Conservation (phyloP, 306 rosid genomes). For the Quillaja saponaria region DNA sequence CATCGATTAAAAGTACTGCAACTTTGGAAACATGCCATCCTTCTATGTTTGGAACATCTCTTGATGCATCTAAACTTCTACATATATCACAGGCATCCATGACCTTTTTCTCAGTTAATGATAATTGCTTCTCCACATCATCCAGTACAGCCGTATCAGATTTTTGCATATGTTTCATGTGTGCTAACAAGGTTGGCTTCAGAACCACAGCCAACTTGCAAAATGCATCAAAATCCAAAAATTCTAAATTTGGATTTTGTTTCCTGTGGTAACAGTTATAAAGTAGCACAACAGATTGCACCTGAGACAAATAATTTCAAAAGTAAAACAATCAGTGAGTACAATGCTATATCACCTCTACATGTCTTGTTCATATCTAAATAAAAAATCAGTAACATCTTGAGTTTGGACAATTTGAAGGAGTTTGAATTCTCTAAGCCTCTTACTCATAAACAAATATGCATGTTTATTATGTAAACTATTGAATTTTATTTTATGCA, state of each 20-base stretch:
- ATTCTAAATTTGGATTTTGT: slow-evolving; percentile 50
- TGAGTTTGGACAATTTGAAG: no score
- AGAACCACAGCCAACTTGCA: slow-evolving; percentile 65
- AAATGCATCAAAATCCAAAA: slow-evolving; percentile 61
- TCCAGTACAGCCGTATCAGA: slow-evolving; percentile 44
- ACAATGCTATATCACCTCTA: slow-evolving; percentile 13
- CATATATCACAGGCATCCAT: slow-evolving; percentile 75
- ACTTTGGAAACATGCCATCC: slow-evolving; percentile 83
- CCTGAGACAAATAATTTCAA: slow-evolving; percentile 46
- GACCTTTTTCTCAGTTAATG: slow-evolving; percentile 61
- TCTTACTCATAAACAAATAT: no score
- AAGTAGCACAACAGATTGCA: slow-evolving; percentile 72
- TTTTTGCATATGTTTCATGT: slow-evolving; percentile 65
- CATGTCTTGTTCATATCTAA: slow-evolving; percentile 7
- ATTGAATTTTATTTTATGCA: no score
- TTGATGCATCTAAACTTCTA: slow-evolving; percentile 57
- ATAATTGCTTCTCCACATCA: slow-evolving; percentile 66
- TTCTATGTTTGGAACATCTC: slow-evolving; percentile 51
- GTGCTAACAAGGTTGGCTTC: slow-evolving; percentile 59
- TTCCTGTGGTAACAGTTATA: slow-evolving; percentile 83
- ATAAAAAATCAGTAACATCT: no score
- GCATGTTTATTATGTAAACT: no score
- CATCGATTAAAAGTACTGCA: slow-evolving; percentile 63
- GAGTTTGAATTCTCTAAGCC: no score
- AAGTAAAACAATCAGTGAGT: slow-evolving; percentile 35